Evolutionary conservation across 805 yeast species (phyloP).

Genomic region (Candida qinlingensis): DNA sequence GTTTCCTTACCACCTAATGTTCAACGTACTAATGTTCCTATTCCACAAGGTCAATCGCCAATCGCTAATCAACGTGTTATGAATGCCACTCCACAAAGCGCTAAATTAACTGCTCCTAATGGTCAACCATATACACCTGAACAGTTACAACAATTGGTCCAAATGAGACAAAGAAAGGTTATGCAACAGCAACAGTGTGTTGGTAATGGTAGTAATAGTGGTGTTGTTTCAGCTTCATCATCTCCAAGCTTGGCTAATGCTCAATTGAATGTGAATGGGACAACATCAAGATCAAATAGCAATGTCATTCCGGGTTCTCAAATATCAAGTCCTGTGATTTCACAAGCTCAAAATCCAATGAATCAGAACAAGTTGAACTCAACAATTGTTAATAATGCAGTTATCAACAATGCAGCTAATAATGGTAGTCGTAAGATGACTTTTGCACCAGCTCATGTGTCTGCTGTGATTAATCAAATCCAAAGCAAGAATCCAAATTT

Average conservation of each 20-base stretch:
- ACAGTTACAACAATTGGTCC: constrained; percentile 54
- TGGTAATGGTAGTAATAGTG: neutral
- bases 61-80: neutral
- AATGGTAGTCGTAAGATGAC: constrained; percentile 13
- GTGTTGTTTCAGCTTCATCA: constrained; percentile 8
- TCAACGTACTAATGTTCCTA: neutral
- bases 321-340: constrained; percentile 9
- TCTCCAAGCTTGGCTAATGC: constrained; percentile 14
- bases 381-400: neutral
- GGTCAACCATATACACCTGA: constrained; percentile 56
- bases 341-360: constrained; percentile 4
- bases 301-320: constrained; percentile 14
- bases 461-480: constrained; percentile 58
- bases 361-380: neutral
- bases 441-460: constrained; percentile 58
- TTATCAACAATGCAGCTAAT: neutral
- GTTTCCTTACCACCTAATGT: neutral
- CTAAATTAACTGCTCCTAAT: constrained; percentile 31
- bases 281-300: constrained; percentile 19
- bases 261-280: constrained; percentile 1
- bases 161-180: constrained; percentile 27
- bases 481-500: constrained; percentile 61
- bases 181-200: constrained; percentile 13
- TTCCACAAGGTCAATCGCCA: constrained; percentile 3
- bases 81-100: constrained; percentile 2